Base-by-base conservation (phyloP, 495 filamentous ascomycete species). In the Chaetomium tenue region DNA sequence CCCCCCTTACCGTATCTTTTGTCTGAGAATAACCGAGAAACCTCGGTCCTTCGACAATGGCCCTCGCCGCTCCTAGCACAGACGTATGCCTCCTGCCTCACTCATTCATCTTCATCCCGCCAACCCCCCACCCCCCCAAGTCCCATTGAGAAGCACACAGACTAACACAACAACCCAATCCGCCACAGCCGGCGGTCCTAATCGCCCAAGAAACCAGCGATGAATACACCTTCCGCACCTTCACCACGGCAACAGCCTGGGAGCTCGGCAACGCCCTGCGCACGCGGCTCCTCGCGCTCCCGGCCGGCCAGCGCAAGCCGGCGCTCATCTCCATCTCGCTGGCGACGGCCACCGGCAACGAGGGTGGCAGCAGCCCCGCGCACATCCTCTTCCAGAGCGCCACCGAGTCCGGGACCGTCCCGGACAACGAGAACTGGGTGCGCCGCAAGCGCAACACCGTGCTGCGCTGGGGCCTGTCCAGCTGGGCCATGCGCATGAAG, bases 361-460 rank as follows among this genome's bases (percentile, higher is more conserved):
- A n/a, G n/a, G n/a, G 52, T 18, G 13, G 18, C 33, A 26, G 23
- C 48, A 55, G 37, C 13, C 39, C 55, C 20, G 9, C 18, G 25
- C 87, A 89, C 66, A 75, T 85, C 7, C 39, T 77, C 61, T 82
- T 75, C 79, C 79, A 58, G 79, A 79, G 16, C 77, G 71, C 70
- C 37, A 74, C 75, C 7, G 73, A 84, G 51, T 72, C 80, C 11
- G 87, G 88, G 42, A 86, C 85, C 0, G 68, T 78, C 26, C 82
- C 84, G 0, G 89, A 91, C 68, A 86, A 88, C 65, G 85, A 87
- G 70, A 75, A 74, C 47, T 88, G 85, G 85, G 82, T 87, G 60
- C 74, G 77, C 11, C 76, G 88, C 53, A 91, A 91, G 77, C 63
- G 73, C 15, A 71, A 70, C 53, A 66, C 88, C 2, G 90, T 91